Conservation (phyloP, 192 early-diverging fungal species). For the Umbelopsis isabellina region DNA sequence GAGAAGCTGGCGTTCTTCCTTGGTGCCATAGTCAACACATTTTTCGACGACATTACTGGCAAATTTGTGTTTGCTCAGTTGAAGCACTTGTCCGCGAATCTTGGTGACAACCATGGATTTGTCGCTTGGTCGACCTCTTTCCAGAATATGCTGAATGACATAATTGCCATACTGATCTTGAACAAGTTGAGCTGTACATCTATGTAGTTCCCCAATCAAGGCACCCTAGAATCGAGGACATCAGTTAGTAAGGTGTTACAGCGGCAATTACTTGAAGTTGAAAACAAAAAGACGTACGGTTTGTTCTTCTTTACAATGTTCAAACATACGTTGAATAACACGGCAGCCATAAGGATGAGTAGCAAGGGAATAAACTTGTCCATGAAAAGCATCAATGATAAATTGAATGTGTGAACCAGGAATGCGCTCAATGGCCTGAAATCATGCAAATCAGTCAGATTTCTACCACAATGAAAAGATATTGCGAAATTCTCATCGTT, state of each 20-base stretch:
- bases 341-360: conserved; percentile 98
- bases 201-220: conserved; percentile 92
- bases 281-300: conserved; percentile 43
- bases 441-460: not conserved
- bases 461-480: not conserved
- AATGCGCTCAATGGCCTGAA: conserved; percentile 91
- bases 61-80: conserved; percentile 98
- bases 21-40: conserved; percentile 91
- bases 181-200: conserved; percentile 88
- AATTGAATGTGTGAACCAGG: conserved; percentile 91
- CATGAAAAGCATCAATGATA: conserved; percentile 96
- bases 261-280: not conserved
- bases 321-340: conserved; percentile 99
- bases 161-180: conserved; percentile 99
- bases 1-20: conserved; percentile 78
- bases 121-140: conserved; percentile 87
- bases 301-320: conserved; percentile 90
- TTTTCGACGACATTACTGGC: conserved; percentile 98
- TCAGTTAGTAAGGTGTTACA: not conserved
- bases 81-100: conserved; percentile 88
- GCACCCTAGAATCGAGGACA: conserved; percentile 51
- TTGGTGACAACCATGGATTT: conserved; percentile 85
- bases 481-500: not conserved
- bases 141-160: conserved; percentile 97
- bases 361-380: conserved; percentile 91